phyloP scores from a whole-genome alignment of 2,329 filamentous ascomycete genomes.

The Pyrenophora seminiperda region DNA sequence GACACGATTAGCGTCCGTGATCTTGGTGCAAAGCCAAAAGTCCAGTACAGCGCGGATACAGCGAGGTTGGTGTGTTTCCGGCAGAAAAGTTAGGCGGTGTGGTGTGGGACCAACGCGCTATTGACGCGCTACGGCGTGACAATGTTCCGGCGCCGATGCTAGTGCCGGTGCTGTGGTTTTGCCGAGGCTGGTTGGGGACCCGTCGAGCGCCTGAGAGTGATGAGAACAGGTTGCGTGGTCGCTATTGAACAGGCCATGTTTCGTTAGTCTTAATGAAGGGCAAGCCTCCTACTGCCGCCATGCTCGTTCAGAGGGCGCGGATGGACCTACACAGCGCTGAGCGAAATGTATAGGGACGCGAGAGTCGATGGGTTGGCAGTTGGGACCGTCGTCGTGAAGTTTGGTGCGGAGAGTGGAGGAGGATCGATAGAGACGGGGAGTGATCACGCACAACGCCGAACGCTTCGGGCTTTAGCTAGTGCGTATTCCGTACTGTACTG shows the following conservation, averaged over 20 bases:
- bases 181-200: constrained; percentile 2
- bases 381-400: constrained; percentile 9
- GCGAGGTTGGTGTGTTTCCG: constrained; percentile 16
- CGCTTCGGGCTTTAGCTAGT: constrained; percentile 8
- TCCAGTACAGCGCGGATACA: not conserved
- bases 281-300: constrained; percentile 36
- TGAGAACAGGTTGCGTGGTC: constrained; percentile 19
- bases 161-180: not conserved
- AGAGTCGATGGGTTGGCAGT: constrained; percentile 10
- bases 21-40: not conserved
- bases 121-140: constrained; percentile 15
- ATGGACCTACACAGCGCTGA: constrained; percentile 39
- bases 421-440: constrained; percentile 15
- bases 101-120: constrained; percentile 14
- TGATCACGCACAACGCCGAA: constrained; percentile 15
- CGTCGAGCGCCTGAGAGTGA: constrained; percentile 13
- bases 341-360: constrained; percentile 25
- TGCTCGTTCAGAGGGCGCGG: constrained; percentile 33
- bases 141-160: constrained; percentile 16
- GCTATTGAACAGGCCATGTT: constrained; percentile 30
- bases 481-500: not conserved
- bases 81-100: constrained; percentile 35
- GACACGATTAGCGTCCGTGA: constrained; percentile 2
- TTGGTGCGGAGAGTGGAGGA: constrained; percentile 14
- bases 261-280: constrained; percentile 41